phyloP scores from a whole-genome alignment of 2,329 filamentous ascomycete species.

The Epichloe baconii region DNA sequence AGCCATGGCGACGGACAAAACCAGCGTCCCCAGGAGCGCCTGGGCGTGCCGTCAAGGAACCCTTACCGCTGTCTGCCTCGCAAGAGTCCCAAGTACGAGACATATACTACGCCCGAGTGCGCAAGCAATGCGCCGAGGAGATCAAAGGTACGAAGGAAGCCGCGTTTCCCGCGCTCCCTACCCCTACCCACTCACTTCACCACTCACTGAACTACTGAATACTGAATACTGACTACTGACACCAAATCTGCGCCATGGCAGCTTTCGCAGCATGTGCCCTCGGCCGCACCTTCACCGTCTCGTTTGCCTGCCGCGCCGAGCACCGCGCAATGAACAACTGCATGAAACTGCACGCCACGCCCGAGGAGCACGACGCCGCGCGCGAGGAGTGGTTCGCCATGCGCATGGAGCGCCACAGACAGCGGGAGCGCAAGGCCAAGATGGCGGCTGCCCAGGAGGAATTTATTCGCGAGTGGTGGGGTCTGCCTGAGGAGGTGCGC shows the following conservation, averaged over 20 bases:
- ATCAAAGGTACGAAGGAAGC: slow-evolving; percentile 52
- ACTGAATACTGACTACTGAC: not conserved
- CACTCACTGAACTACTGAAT: not conserved
- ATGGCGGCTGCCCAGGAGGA: slow-evolving; percentile 49
- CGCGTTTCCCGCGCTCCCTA: too few relatives aligned
- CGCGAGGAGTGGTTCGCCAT: slow-evolving; percentile 86
- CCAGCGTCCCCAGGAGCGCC: slow-evolving; percentile 22
- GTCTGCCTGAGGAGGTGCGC: slow-evolving; percentile 42
- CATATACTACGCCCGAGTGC: slow-evolving; percentile 67
- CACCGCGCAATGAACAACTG: slow-evolving; percentile 85
- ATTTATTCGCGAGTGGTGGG: slow-evolving; percentile 57
- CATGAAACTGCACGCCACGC: slow-evolving; percentile 79
- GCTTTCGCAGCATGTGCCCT: slow-evolving; percentile 86
- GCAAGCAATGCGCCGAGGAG: slow-evolving; percentile 60
- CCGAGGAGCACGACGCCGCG: slow-evolving; percentile 73
- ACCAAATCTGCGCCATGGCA: not conserved
- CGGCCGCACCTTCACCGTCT: slow-evolving; percentile 73
- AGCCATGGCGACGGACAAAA: slow-evolving; percentile 11
- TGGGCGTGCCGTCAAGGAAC: slow-evolving; percentile 50
- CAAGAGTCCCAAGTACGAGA: slow-evolving; percentile 76
- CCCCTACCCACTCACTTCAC: too few relatives aligned
- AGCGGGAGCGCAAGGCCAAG: slow-evolving; percentile 50
- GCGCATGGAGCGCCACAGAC: slow-evolving; percentile 54
- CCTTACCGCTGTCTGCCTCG: slow-evolving; percentile 66
- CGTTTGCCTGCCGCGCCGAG: slow-evolving; percentile 71